Evolutionary conservation across 176 grass and related monocot species (phyloP), one percentile per base, ranked within the genome.

Genomic region (Guadua angustifolia): DNA sequence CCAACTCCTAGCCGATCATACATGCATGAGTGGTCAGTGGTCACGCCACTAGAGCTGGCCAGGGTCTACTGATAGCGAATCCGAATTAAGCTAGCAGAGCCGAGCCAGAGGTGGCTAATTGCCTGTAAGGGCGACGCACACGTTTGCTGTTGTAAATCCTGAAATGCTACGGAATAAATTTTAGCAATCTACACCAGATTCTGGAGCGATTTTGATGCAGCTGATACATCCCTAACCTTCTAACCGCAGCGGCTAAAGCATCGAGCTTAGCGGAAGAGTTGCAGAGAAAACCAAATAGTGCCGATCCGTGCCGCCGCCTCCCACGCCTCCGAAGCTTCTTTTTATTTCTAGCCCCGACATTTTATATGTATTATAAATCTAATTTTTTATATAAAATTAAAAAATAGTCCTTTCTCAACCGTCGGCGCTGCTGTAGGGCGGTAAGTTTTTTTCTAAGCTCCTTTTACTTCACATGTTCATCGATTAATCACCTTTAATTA

Each of bases 21-120:
- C 66, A 52, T 58, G 26, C 50, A 59, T 73, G 68, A 11, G 71
- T 47, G 74, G 82, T 43, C 82, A 11, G 71, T 47, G 74, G 82
- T 43, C 82, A 80, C 69, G 24, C 38, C 11, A 10, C 1, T 45
- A 78, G 66, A 66, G 46, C 4, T 33, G 57, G 19, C 24, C 73
- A 36, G 3, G 21, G 24, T 36, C 67, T 79, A 79, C 38, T 4
- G 44, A 8, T 66, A 45, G 57, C 36, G 17, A 58, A 56, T 35
- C 39, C 58, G 67, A 22, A 26, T 42, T 25, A 18, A 49, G 61
- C 19, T 1, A 2, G n/a, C 71, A 8, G 51, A 24, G 12, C 63
- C 57, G 46, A 36, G 25, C 22, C 8, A 10, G 42, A 36, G 45
- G 58, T 6, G 9, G 12, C 3, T 58, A 43, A 62, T 25, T 4